Conservation (phyloP, 257 asterid species). For the Apocynum venetum region DNA sequence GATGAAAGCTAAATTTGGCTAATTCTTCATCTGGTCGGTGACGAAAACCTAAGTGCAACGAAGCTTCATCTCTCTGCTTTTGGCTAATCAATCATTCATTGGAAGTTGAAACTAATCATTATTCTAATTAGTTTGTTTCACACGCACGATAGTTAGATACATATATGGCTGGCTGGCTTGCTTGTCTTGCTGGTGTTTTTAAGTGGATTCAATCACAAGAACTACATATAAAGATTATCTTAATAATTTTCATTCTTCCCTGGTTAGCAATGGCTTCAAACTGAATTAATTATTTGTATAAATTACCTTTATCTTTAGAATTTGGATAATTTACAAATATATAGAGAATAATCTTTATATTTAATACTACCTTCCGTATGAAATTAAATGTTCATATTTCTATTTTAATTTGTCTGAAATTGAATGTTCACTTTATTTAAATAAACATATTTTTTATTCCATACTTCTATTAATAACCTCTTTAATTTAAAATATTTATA, state of each 20-base stretch:
- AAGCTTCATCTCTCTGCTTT: slow-evolving; percentile 11
- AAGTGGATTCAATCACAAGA: neutral
- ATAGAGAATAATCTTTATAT: no score
- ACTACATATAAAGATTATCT: neutral
- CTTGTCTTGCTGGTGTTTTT: neutral
- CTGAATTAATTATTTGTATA: neutral
- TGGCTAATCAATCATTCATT: neutral
- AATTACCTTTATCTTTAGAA: neutral
- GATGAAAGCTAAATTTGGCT: slow-evolving; percentile 2
- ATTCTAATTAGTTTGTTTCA: neutral
- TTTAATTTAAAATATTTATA: no score
- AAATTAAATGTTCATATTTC: no score
- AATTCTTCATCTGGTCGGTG: slow-evolving; percentile 19
- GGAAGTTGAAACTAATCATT: slow-evolving; percentile 8
- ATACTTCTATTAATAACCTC: no score
- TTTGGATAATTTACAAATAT: neutral
- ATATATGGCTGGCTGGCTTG: neutral
- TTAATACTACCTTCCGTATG: no score
- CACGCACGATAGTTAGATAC: neutral
- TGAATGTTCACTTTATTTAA: no score
- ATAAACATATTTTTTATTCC: no score
- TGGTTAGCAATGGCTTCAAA: neutral
- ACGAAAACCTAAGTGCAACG: slow-evolving; percentile 10
- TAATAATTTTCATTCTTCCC: neutral
- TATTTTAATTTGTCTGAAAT: no score